Percentiles rank a stretch among this genome's conserved stretches.
Evolutionary conservation across 2,329 filamentous ascomycete species (phyloP).

Genomic region (Hymenoscyphus salicellus): DNA sequence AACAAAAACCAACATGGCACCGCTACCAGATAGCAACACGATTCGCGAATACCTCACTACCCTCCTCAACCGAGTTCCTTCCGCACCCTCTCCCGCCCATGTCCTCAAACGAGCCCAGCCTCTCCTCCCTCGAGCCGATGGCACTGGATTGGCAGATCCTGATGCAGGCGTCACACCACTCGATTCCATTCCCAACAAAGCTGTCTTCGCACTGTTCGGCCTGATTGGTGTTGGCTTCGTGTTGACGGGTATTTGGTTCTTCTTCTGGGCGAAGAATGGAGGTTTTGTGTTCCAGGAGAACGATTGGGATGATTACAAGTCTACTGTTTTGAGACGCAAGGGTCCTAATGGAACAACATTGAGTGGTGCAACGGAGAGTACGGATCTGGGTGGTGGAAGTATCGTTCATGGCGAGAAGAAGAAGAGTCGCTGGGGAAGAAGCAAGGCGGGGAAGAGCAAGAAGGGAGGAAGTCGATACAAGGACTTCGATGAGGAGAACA

Average conservation of each 20-base stretch:
- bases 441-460: constrained; percentile 31
- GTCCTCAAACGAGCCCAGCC: constrained; percentile 10
- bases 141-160: constrained; percentile 37
- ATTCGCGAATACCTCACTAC: constrained; percentile 23
- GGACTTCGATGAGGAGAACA: constrained; percentile 32
- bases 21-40: constrained; percentile 22
- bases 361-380: constrained; percentile 76
- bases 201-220: constrained; percentile 82
- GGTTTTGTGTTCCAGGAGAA: constrained; percentile 81
- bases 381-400: constrained; percentile 82
- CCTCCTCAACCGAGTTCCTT: constrained; percentile 25
- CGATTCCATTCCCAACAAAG: constrained; percentile 54
- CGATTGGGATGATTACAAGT: constrained; percentile 99
- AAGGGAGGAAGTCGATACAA: constrained; percentile 33
- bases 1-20: constrained; percentile 27
- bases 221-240: constrained; percentile 77
- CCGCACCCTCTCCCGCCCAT: constrained; percentile 23
- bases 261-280: constrained; percentile 96
- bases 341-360: constrained; percentile 86
- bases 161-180: constrained; percentile 51
- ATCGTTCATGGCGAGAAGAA: constrained; percentile 67
- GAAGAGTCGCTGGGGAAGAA: constrained; percentile 19
- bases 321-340: constrained; percentile 82
- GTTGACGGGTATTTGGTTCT: constrained; percentile 84
- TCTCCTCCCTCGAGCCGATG: constrained; percentile 16